Evolutionary conservation across 768 basidiomycete genomes (phyloP).

Genomic region (Kwoniella europaea): DNA sequence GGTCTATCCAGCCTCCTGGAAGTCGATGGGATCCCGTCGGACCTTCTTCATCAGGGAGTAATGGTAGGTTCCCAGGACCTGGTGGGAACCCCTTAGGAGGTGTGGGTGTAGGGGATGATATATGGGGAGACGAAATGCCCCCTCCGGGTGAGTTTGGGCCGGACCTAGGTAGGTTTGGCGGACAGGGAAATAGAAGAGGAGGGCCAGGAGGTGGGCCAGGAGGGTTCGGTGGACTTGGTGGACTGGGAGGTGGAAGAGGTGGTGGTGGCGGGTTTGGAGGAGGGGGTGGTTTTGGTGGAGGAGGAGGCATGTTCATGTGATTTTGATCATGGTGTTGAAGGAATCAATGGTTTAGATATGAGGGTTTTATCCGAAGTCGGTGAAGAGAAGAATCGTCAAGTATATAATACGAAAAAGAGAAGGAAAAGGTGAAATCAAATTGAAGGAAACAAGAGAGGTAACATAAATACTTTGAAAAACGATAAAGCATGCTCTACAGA

Average conservation of each 20-base stretch:
- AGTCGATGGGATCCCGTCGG: slow-evolving; percentile 56
- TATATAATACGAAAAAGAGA: not conserved
- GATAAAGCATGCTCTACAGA: too few species aligned
- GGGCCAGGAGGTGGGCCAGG: slow-evolving; percentile 25
- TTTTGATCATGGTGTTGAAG: not conserved
- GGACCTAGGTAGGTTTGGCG: slow-evolving; percentile 47
- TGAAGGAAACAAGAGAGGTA: too few species aligned
- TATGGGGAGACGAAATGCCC: slow-evolving; percentile 53
- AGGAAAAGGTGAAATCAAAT: too few species aligned
- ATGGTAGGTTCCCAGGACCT: slow-evolving; percentile 38
- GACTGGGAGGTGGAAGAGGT: slow-evolving; percentile 8
- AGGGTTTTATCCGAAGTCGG: not conserved
- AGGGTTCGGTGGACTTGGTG: slow-evolving; percentile 21
- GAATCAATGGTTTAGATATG: too few species aligned
- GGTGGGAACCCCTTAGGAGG: slow-evolving; percentile 48
- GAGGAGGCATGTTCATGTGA: slow-evolving; percentile 24
- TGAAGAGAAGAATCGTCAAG: not conserved
- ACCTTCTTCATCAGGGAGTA: not conserved
- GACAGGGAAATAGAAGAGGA: slow-evolving; percentile 25
- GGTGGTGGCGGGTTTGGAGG: slow-evolving; percentile 35
- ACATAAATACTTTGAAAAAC: too few species aligned
- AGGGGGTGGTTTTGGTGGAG: slow-evolving; percentile 14
- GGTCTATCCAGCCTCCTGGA: slow-evolving; percentile 54
- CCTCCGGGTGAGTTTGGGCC: slow-evolving; percentile 56
- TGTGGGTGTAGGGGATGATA: slow-evolving; percentile 44